These are phyloP conservation scores for Byssothecium circinans DNA, from an alignment of 2,329 filamentous ascomycete genomes.

Conservation along the genomic window DNA sequence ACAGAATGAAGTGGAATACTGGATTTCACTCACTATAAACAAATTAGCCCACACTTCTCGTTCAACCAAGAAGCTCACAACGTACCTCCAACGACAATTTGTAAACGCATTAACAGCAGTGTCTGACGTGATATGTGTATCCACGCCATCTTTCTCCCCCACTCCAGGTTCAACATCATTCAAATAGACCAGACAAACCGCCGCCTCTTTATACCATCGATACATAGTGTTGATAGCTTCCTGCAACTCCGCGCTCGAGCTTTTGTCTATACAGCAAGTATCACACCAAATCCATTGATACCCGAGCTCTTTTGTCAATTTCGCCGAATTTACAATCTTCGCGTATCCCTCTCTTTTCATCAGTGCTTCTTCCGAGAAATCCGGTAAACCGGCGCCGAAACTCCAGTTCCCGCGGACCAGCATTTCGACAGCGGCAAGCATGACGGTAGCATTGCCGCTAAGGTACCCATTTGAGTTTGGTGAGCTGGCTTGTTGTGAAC, in stretches of 20 bases:
- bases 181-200: slow-evolving; percentile 24
- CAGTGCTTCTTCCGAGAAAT: slow-evolving; percentile 17
- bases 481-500: neutral
- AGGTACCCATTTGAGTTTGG: neutral
- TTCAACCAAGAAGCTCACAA: too few relatives aligned
- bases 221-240: slow-evolving; percentile 34
- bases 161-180: slow-evolving; percentile 14
- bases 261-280: slow-evolving; percentile 30
- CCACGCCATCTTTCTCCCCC: neutral
- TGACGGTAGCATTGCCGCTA: slow-evolving; percentile 2
- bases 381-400: slow-evolving; percentile 5
- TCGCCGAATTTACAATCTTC: slow-evolving; percentile 21
- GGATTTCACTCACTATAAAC: neutral
- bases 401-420: slow-evolving; percentile 17
- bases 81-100: slow-evolving; percentile 20
- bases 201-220: slow-evolving; percentile 24
- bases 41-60: neutral
- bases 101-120: slow-evolving; percentile 18
- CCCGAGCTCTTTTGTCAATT: slow-evolving; percentile 12
- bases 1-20: neutral
- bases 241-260: slow-evolving; percentile 22
- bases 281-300: slow-evolving; percentile 29
- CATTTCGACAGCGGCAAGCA: slow-evolving; percentile 24
- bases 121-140: slow-evolving; percentile 15
- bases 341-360: slow-evolving; percentile 19